phyloP scores from a whole-genome alignment of 1,139 yeast genomes.

The Meyerozyma guilliermondii region DNA sequence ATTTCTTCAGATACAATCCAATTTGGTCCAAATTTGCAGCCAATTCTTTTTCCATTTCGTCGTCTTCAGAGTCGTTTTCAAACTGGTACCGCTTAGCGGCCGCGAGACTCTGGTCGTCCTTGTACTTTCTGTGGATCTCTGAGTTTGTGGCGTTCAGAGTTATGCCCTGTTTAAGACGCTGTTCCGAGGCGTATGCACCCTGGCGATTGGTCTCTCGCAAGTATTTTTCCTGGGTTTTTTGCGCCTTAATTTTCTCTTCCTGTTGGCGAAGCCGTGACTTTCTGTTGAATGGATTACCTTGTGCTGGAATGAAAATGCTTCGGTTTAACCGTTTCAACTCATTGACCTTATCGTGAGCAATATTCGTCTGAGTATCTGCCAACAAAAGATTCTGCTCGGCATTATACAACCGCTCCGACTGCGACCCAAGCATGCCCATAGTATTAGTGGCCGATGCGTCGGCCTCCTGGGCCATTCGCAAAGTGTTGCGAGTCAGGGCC shows the following conservation, averaged over 20 bases:
- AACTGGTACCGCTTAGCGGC: constrained; percentile 48
- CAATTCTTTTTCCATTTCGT: constrained; percentile 54
- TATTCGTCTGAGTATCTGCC: constrained; percentile 76
- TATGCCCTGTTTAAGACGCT: constrained; percentile 39
- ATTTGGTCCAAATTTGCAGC: constrained; percentile 52
- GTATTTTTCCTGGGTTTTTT: constrained; percentile 58
- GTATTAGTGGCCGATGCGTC: constrained; percentile 89
- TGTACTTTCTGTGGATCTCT: constrained; percentile 44
- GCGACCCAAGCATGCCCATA: constrained; percentile 87
- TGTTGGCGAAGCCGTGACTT: constrained; percentile 70
- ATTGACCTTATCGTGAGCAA: constrained; percentile 79
- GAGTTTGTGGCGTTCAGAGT: constrained; percentile 32
- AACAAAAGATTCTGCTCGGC: constrained; percentile 74
- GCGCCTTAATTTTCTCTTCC: constrained; percentile 66
- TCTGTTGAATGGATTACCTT: constrained; percentile 81
- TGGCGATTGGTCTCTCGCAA: constrained; percentile 37
- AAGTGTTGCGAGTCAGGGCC: constrained; percentile 78
- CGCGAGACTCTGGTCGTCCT: constrained; percentile 42
- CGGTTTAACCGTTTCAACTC: constrained; percentile 79
- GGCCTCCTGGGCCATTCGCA: constrained; percentile 86
- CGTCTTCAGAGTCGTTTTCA: constrained; percentile 54
- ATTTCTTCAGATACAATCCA: constrained; percentile 37
- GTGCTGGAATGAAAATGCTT: constrained; percentile 77
- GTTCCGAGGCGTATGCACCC: constrained; percentile 44
- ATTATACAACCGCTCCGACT: constrained; percentile 76